Evolutionary conservation across 139 green algal genomes (phyloP).

Genomic region (Chlamydomonas sp.): DNA sequence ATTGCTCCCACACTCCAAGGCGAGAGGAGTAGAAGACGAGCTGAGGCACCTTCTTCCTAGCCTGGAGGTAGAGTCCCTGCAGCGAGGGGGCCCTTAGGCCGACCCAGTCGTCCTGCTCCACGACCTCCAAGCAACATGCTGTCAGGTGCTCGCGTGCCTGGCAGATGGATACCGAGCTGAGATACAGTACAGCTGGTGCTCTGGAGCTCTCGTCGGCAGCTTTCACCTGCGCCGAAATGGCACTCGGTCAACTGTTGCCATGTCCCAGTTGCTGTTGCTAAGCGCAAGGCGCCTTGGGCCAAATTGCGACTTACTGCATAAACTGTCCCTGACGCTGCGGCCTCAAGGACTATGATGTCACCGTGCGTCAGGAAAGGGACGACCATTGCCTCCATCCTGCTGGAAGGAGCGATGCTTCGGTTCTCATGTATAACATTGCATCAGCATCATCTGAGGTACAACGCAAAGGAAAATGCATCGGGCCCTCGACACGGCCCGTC

Average conservation of each 20-base stretch:
- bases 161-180: neutral
- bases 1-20: constrained; percentile 35
- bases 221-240: neutral
- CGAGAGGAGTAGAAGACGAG: constrained; percentile 26
- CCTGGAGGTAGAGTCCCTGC: constrained; percentile 16
- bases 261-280: too few species aligned
- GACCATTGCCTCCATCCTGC: neutral
- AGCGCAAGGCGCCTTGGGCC: too few species aligned
- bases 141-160: neutral
- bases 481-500: too few species aligned
- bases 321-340: neutral
- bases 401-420: neutral
- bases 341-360: constrained; percentile 14
- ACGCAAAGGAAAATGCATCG: too few species aligned
- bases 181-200: neutral
- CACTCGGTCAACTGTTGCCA: too few species aligned
- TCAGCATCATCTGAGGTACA: too few species aligned
- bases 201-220: neutral
- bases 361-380: neutral
- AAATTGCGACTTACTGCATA: neutral
- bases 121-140: constrained; percentile 9
- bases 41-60: constrained; percentile 11
- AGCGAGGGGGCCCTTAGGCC: neutral
- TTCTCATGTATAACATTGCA: neutral
- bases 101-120: constrained; percentile 32